Percentiles rank a stretch among this genome's conserved stretches.
Conservation (phyloP, 805 yeast species). For the Blastobotrys terrestris region DNA sequence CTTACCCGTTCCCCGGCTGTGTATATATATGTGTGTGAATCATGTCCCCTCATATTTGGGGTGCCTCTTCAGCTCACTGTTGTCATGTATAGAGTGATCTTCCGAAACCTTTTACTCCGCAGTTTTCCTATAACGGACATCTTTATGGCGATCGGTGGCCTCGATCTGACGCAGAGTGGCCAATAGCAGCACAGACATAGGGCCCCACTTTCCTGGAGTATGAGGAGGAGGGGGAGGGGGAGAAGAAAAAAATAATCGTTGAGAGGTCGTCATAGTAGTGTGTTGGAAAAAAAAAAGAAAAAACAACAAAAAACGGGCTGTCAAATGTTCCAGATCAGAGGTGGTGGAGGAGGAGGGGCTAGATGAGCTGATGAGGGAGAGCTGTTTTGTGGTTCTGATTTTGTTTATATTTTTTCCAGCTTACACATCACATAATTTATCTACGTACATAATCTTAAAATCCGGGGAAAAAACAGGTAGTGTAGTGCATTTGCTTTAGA, state of each 20-base stretch:
- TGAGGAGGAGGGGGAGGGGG: too few relatives aligned
- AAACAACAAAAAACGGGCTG: not conserved
- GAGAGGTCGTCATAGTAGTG: too few relatives aligned
- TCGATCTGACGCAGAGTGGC: not conserved
- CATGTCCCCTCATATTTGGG: too few relatives aligned
- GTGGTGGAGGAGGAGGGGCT: too few relatives aligned
- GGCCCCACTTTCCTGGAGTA: not conserved
- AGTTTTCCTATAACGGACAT: not conserved
- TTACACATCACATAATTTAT: too few relatives aligned
- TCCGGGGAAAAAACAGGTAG: too few relatives aligned
- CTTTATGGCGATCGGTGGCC: not conserved
- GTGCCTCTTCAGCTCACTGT: too few relatives aligned
- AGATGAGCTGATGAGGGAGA: too few relatives aligned
- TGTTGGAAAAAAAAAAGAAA: too few relatives aligned
- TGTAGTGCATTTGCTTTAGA: too few relatives aligned
- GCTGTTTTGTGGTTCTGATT: too few relatives aligned
- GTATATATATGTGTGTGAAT: not conserved
- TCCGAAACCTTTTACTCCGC: not conserved
- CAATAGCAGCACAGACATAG: not conserved
- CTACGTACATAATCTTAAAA: not conserved
- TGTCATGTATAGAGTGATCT: not conserved
- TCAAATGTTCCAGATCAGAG: not conserved
- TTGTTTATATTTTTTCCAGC: too few relatives aligned
- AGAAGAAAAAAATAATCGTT: not conserved
- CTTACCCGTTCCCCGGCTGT: not conserved